Conservation (phyloP, 352 stramenopile species). For the Aphanomyces astaci region DNA sequence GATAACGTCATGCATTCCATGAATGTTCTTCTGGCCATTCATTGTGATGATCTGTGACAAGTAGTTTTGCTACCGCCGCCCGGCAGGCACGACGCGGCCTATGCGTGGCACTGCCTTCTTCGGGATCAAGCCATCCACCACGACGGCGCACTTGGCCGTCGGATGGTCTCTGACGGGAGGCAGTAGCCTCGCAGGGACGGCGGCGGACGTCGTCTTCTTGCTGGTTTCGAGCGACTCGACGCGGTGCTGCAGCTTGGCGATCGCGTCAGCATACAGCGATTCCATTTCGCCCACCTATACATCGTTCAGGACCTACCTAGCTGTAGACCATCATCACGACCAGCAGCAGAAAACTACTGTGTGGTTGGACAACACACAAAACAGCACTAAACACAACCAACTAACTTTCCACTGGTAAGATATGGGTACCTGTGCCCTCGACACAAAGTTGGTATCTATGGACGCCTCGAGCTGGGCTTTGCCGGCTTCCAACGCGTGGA, state of each 20-base stretch:
- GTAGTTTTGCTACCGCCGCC: slow-evolving; percentile 11
- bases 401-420: background rate
- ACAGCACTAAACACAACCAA: background rate
- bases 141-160: background rate
- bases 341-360: too few species aligned
- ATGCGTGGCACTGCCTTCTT: slow-evolving; percentile 41
- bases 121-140: background rate
- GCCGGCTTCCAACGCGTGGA: slow-evolving; percentile 30
- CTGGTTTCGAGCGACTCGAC: slow-evolving; percentile 45
- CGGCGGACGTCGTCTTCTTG: slow-evolving; percentile 20
- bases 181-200: background rate
- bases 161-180: background rate
- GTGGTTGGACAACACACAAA: background rate
- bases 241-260: slow-evolving; percentile 59
- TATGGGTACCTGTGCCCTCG: slow-evolving; percentile 35
- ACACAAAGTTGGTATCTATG: slow-evolving; percentile 48
- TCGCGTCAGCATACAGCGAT: slow-evolving; percentile 53
- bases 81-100: slow-evolving; percentile 43
- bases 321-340: too few species aligned
- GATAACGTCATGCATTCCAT: background rate
- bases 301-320: too few species aligned
- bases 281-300: slow-evolving; percentile 66
- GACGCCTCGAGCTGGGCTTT: slow-evolving; percentile 34
- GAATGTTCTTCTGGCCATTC: slow-evolving; percentile 3
- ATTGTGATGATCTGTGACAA: too few species aligned